Evolutionary conservation across 441 rosid species (phyloP).

Genomic region (Gossypium davidsonii): DNA sequence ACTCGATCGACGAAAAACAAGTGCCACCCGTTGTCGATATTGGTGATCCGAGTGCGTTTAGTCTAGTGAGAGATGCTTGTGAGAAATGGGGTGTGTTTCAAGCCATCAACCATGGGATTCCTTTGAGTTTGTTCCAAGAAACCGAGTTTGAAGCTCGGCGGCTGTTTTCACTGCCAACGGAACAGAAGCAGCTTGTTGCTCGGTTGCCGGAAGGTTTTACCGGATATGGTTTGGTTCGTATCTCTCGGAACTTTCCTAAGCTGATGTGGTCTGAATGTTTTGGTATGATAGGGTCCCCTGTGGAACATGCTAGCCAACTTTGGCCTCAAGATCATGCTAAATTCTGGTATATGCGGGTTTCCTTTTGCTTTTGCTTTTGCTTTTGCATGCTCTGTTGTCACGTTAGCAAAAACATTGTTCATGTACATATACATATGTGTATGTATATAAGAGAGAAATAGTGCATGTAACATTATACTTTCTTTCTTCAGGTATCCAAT

Average conservation of each 20-base stretch:
- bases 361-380: neutral
- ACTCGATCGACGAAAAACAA: neutral
- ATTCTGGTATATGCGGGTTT: constrained; percentile 12
- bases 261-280: constrained; percentile 19
- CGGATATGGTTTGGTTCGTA: neutral
- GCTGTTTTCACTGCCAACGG: constrained; percentile 38
- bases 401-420: no score
- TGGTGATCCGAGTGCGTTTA: constrained; percentile 7
- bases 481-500: no score
- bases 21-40: constrained; percentile 35
- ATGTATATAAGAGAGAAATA: no score
- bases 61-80: constrained; percentile 32
- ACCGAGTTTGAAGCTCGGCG: constrained; percentile 28
- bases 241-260: constrained; percentile 3
- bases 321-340: constrained; percentile 12
- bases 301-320: constrained; percentile 16
- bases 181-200: constrained; percentile 31
- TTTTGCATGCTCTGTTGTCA: neutral
- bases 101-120: constrained; percentile 40
- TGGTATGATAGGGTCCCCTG: constrained; percentile 10
- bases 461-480: no score
- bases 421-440: no score
- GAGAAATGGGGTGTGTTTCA: constrained; percentile 50
- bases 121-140: constrained; percentile 26
- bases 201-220: constrained; percentile 11